These are phyloP conservation scores for Sporisorium iseilematis-ciliati DNA, from an alignment of 1,284 basidiomycete genomes.

Conservation along the genomic window DNA sequence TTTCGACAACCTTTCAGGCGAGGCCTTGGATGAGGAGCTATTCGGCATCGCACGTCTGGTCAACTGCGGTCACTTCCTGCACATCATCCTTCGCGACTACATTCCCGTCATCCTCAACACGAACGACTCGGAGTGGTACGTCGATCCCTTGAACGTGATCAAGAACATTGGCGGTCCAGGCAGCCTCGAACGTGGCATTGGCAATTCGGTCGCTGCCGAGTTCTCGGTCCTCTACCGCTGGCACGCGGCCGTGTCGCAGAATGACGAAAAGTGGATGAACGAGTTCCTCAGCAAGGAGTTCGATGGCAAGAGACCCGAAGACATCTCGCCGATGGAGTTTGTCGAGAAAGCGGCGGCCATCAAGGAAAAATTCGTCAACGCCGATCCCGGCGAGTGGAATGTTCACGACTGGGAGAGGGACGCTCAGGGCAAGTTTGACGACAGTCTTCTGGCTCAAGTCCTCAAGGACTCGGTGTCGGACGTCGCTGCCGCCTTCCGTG, in stretches of 20 bases:
- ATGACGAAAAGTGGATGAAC: slow-evolving; percentile 62
- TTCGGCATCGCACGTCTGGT: slow-evolving; percentile 47
- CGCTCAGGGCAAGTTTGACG: slow-evolving; percentile 76
- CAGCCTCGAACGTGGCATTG: slow-evolving; percentile 51
- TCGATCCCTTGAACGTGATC: slow-evolving; percentile 56
- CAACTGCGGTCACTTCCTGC: slow-evolving; percentile 52
- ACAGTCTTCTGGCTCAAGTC: slow-evolving; percentile 77
- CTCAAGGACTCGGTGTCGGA: slow-evolving; percentile 71
- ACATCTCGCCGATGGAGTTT: slow-evolving; percentile 77
- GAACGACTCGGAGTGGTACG: slow-evolving; percentile 55
- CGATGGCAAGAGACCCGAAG: slow-evolving; percentile 50
- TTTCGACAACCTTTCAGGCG: slow-evolving; percentile 40
- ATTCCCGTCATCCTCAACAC: slow-evolving; percentile 62
- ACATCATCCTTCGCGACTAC: slow-evolving; percentile 59
- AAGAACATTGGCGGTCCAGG: slow-evolving; percentile 41
- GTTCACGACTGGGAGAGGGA: slow-evolving; percentile 76
- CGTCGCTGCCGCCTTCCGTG: slow-evolving; percentile 81
- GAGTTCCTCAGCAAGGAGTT: slow-evolving; percentile 36
- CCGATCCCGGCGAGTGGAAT: slow-evolving; percentile 76
- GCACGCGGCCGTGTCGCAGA: slow-evolving; percentile 58
- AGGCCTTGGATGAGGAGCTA: slow-evolving; percentile 59
- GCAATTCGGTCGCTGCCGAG: slow-evolving; percentile 57
- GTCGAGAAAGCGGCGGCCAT: slow-evolving; percentile 70
- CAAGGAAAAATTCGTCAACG: slow-evolving; percentile 22
- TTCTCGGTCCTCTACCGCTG: slow-evolving; percentile 58